phyloP scores from a whole-genome alignment of 2,329 filamentous ascomycete species.

The Penicillium sp. region DNA sequence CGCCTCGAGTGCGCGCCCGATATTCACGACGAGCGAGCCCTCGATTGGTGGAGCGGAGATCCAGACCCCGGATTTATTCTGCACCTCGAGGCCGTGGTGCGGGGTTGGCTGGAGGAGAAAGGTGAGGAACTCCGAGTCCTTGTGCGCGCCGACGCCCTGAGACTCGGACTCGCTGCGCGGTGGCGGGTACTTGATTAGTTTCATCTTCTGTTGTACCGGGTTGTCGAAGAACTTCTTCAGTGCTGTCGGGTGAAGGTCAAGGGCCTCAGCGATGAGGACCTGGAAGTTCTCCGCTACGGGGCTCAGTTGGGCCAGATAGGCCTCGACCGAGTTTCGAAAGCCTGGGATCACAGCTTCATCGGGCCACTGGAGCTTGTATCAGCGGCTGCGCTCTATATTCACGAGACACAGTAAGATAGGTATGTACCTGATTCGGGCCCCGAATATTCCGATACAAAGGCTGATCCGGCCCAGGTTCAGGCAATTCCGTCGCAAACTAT shows the following conservation, averaged over 20 bases:
- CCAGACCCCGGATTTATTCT: slow-evolving; percentile 54
- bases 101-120: slow-evolving; percentile 53
- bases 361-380: slow-evolving; percentile 35
- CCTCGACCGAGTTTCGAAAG: slow-evolving; percentile 37
- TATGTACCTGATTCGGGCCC: slow-evolving; percentile 41
- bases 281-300: slow-evolving; percentile 34
- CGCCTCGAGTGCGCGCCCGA: slow-evolving; percentile 46
- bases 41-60: slow-evolving; percentile 50
- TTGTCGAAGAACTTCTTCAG: slow-evolving; percentile 40
- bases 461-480: slow-evolving; percentile 38
- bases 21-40: slow-evolving; percentile 55
- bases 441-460: slow-evolving; percentile 41
- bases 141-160: slow-evolving; percentile 53
- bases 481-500: slow-evolving; percentile 44
- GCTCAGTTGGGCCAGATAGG: slow-evolving; percentile 35
- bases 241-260: slow-evolving; percentile 34
- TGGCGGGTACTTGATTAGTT: slow-evolving; percentile 52
- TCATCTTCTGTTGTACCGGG: slow-evolving; percentile 42
- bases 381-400: not conserved
- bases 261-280: slow-evolving; percentile 38
- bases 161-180: slow-evolving; percentile 35
- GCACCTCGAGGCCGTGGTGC: slow-evolving; percentile 53
- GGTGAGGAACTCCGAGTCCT: slow-evolving; percentile 56
- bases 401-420: not conserved
- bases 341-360: slow-evolving; percentile 37